Base-by-base conservation (phyloP, 441 rosid species). In the Gossypium schwendimanii region DNA sequence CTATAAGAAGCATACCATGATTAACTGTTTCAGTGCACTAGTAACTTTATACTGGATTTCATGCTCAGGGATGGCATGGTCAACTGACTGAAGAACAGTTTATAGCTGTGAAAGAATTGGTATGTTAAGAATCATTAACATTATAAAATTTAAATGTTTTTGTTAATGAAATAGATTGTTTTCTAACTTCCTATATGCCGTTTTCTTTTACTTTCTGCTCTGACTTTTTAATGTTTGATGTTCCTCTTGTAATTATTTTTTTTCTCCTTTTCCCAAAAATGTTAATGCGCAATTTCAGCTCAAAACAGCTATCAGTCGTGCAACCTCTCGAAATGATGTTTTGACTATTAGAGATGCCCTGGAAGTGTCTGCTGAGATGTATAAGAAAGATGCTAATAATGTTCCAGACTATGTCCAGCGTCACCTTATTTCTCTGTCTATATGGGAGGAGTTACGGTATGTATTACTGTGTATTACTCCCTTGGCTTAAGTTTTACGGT, bases 81-180 rank as follows among this genome's bases (percentile, higher is more conserved):
- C 89, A 76, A 70, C 74, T 96, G 86, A 89, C 96, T 18, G 98
- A 89, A 50, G 99, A 90, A 81, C 99, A 96, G 84, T 96, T 96
- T 77, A 88, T 96, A 85, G 98, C 99, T 6, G 99, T 96, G 69
- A 96, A 96, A 87, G 98, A 96, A 84, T 83, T 96, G 98, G 99
- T 96, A 84, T 39, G 91, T 61, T 69, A 53, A 4, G 28, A 69
- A 53, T 69, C 49, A 69, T 31, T 17, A 17, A 31, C 23, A 31
- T 6, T 20, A 52, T 31, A 8, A 52, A 53, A 53, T 17, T 69
- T 69, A 69, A 1, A 31, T 69, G 20, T 17, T 69, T 69, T 53
- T 31, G 47, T 52, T 50, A 68, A 15, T 52, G 45, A 50, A 24
- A n/a, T n/a, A 41, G 33, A 41, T 71, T 45, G 23, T 15, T 45